Percentiles rank a stretch among this genome's conserved stretches.
phyloP scores from a whole-genome alignment of 345 rosid genomes.

The Aegle marmelos region DNA sequence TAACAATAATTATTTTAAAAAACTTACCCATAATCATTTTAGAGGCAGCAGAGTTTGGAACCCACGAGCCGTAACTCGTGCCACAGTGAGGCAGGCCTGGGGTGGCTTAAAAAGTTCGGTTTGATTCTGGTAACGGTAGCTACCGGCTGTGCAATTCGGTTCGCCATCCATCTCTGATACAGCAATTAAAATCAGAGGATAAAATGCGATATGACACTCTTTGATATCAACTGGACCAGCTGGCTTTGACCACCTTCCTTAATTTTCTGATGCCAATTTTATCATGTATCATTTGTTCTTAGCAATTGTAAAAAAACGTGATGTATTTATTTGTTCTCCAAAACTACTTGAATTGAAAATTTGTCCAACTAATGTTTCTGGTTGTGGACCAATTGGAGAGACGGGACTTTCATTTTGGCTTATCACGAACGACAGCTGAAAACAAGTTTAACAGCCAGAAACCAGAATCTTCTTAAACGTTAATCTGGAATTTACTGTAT shows the following conservation, averaged over 20 bases:
- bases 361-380: not conserved
- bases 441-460: not conserved
- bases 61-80: not conserved
- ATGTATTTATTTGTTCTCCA: too few species aligned
- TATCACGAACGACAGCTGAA: not conserved
- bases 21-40: too few species aligned
- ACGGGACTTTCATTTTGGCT: not conserved
- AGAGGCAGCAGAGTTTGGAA: not conserved
- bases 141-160: not conserved
- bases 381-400: not conserved
- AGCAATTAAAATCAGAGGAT: too few species aligned
- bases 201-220: too few species aligned
- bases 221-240: too few species aligned
- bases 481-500: not conserved
- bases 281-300: too few species aligned
- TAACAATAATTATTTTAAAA: too few species aligned
- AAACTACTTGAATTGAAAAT: too few species aligned
- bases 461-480: not conserved
- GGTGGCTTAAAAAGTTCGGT: not conserved
- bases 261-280: too few species aligned
- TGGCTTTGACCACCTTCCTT: too few species aligned
- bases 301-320: too few species aligned
- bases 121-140: not conserved
- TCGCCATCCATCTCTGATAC: too few species aligned
- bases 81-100: conserved; percentile 2